phyloP scores from a whole-genome alignment of 345 rosid species.

The Turnera subulata region DNA sequence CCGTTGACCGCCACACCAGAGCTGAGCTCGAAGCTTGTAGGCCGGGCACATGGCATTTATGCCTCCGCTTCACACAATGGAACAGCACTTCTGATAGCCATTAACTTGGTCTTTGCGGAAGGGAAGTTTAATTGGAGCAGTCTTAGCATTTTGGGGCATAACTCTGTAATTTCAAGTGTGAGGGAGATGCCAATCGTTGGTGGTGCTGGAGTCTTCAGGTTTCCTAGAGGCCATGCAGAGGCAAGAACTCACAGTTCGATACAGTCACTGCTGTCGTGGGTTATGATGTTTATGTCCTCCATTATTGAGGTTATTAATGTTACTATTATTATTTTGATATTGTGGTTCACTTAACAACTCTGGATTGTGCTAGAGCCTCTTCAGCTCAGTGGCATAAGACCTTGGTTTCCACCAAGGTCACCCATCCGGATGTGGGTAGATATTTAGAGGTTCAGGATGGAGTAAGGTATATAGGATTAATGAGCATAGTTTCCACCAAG shows the following conservation, averaged over 20 bases:
- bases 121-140: slow-evolving; percentile 17
- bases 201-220: slow-evolving; percentile 12
- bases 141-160: slow-evolving; percentile 9
- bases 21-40: slow-evolving; percentile 31
- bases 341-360: too few species aligned
- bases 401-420: too few species aligned
- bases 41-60: slow-evolving; percentile 35
- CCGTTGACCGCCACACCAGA: slow-evolving; percentile 33
- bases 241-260: slow-evolving; percentile 9
- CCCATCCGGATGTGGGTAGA: too few species aligned
- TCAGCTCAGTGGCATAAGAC: too few species aligned
- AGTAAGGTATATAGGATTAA: too few species aligned
- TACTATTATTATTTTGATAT: too few species aligned
- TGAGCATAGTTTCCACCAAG: too few species aligned
- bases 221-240: slow-evolving; percentile 15
- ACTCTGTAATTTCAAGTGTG: background rate
- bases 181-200: slow-evolving; percentile 21
- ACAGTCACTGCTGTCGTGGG: slow-evolving; percentile 20
- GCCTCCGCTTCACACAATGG: slow-evolving; percentile 15
- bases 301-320: too few species aligned
- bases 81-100: slow-evolving; percentile 1
- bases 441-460: too few species aligned
- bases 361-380: too few species aligned
- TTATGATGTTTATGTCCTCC: slow-evolving; percentile 26
- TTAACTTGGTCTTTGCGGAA: slow-evolving; percentile 10